Evolutionary conservation across 306 rosid species (phyloP).

Genomic region (Luffa aegyptiaca): DNA sequence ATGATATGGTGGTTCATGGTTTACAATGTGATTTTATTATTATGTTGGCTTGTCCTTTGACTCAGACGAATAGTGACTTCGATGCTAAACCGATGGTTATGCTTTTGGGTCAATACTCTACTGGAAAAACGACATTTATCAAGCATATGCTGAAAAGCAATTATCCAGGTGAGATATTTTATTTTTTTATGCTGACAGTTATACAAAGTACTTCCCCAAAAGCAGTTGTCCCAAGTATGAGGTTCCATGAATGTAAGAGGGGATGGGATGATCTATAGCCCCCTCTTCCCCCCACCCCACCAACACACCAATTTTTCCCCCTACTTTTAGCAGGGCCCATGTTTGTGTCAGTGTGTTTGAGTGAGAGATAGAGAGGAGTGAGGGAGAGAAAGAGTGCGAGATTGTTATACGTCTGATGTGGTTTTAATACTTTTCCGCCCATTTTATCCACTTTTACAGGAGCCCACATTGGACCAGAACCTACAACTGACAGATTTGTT

Average conservation of each 20-base stretch:
- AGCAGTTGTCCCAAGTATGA: slow-evolving; percentile 44
- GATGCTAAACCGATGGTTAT: slow-evolving; percentile 97
- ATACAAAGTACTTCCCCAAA: slow-evolving; percentile 69
- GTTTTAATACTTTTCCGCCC: neutral
- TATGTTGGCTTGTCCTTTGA: slow-evolving; percentile 1
- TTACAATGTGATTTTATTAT: neutral
- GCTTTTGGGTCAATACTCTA: slow-evolving; percentile 97
- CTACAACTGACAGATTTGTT: slow-evolving; percentile 97
- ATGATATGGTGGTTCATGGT: neutral
- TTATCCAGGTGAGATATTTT: slow-evolving; percentile 72
- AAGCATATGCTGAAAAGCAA: slow-evolving; percentile 67
- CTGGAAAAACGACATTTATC: slow-evolving; percentile 95
- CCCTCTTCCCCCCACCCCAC: neutral
- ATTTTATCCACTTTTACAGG: slow-evolving; percentile 32
- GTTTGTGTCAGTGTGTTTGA: neutral
- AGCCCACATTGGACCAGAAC: slow-evolving; percentile 99
- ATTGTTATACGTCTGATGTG: neutral
- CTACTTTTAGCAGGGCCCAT: neutral
- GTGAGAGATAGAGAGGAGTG: neutral
- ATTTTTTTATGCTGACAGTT: slow-evolving; percentile 9
- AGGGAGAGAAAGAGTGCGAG: neutral
- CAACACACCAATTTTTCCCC: neutral
- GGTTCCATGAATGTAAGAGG: neutral
- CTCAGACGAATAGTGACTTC: slow-evolving; percentile 89
- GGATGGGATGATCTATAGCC: neutral